Evolutionary conservation across 768 basidiomycete species (phyloP).

Genomic region (Tylopilus intermedius): DNA sequence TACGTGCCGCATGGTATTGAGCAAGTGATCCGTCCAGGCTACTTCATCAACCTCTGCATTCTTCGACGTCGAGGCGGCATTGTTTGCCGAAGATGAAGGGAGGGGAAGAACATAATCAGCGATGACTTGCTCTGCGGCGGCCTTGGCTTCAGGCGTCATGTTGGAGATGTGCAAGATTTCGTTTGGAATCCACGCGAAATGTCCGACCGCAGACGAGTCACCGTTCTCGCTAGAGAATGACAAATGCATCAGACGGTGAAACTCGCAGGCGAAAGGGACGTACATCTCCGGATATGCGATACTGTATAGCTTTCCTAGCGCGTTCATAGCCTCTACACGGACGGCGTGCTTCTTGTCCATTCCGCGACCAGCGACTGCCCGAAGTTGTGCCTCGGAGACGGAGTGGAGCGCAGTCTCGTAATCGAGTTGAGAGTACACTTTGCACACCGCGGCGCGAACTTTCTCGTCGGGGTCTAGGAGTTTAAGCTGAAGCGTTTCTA

Average conservation of each 20-base stretch:
- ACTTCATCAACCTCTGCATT: slow-evolving; percentile 65
- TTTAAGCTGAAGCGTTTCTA: slow-evolving; percentile 60
- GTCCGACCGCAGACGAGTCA: slow-evolving; percentile 62
- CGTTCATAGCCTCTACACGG: slow-evolving; percentile 70
- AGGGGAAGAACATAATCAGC: slow-evolving; percentile 80
- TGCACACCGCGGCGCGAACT: slow-evolving; percentile 81
- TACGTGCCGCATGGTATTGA: slow-evolving; percentile 67
- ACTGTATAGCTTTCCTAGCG: slow-evolving; percentile 72
- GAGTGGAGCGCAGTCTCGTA: slow-evolving; percentile 88
- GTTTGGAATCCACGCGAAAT: slow-evolving; percentile 93
- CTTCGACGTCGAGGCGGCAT: slow-evolving; percentile 39
- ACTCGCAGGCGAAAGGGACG: slow-evolving; percentile 24
- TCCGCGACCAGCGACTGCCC: slow-evolving; percentile 62
- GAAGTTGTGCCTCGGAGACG: slow-evolving; percentile 59
- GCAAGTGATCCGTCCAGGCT: slow-evolving; percentile 79
- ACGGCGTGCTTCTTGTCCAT: slow-evolving; percentile 79
- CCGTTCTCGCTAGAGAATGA: slow-evolving; percentile 61
- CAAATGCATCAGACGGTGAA: slow-evolving; percentile 1
- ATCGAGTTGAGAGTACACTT: slow-evolving; percentile 75
- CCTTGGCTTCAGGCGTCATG: slow-evolving; percentile 55
- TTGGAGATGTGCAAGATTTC: slow-evolving; percentile 55
- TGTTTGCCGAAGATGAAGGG: slow-evolving; percentile 39
- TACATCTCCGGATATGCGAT: slow-evolving; percentile 89
- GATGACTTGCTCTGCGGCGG: slow-evolving; percentile 61
- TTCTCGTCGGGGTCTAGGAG: slow-evolving; percentile 87